A percentile compares a stretch with the other conserved stretches of the same genome.
phyloP scores from a whole-genome alignment of 2,329 filamentous ascomycete species.

The Erysiphe neolycopersici region DNA sequence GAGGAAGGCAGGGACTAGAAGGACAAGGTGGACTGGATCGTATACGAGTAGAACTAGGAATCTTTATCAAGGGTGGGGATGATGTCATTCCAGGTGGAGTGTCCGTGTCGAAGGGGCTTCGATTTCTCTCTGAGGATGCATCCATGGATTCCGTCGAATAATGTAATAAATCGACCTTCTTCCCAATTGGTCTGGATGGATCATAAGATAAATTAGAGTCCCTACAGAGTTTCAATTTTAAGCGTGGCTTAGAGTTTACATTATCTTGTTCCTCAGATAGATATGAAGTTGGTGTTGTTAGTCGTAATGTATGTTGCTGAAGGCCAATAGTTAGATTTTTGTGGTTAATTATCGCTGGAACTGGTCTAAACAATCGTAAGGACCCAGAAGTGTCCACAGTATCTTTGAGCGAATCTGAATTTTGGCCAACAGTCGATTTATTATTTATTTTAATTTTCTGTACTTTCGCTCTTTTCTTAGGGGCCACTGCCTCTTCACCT shows the following conservation, averaged over 20 bases:
- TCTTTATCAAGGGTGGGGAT: constrained; percentile 57
- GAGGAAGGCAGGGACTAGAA: constrained; percentile 31
- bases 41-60: constrained; percentile 31
- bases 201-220: constrained; percentile 28
- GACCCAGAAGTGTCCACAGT: constrained; percentile 76
- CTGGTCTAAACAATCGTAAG: constrained; percentile 57
- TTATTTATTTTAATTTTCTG: constrained; percentile 48
- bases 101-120: constrained; percentile 21
- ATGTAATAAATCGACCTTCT: constrained; percentile 11
- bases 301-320: constrained; percentile 46
- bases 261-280: not conserved
- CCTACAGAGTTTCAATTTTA: constrained; percentile 23
- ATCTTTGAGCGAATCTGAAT: constrained; percentile 61
- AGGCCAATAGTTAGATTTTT: constrained; percentile 23
- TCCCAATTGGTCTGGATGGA: constrained; percentile 13
- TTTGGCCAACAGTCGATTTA: constrained; percentile 42
- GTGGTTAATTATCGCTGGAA: constrained; percentile 23
- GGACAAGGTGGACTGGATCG: constrained; percentile 59
- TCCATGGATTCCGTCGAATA: constrained; percentile 18
- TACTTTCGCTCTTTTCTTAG: constrained; percentile 54
- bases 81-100: constrained; percentile 70
- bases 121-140: constrained; percentile 21
- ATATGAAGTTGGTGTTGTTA: constrained; percentile 32
- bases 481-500: constrained; percentile 14
- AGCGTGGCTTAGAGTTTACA: not conserved